Percentiles rank a stretch among this genome's conserved stretches.
Evolutionary conservation across 768 basidiomycete species (phyloP).

Genomic region (Boletus sensibilis): DNA sequence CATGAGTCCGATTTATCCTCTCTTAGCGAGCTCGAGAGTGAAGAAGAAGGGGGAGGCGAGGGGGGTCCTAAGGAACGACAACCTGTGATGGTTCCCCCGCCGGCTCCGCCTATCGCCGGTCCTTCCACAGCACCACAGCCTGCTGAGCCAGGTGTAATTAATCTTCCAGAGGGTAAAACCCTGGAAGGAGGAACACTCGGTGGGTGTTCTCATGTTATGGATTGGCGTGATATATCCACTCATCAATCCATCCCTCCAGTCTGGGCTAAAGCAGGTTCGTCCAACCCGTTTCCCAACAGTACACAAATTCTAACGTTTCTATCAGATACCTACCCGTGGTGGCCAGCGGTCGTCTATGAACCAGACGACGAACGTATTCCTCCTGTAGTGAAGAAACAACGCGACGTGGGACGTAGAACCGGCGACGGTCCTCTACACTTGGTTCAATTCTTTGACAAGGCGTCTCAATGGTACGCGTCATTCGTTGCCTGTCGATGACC

Average conservation of each 20-base stretch:
- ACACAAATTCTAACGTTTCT: constrained; percentile 6
- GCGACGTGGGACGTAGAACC: constrained; percentile 32
- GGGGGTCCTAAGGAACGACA: constrained; percentile 8
- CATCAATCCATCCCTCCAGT: constrained; percentile 42
- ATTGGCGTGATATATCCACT: not conserved
- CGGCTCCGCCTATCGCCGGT: constrained; percentile 7
- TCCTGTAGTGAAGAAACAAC: constrained; percentile 29
- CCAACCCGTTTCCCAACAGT: not conserved
- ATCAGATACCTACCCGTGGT: constrained; percentile 80
- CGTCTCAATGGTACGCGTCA: constrained; percentile 54
- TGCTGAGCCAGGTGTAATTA: constrained; percentile 32
- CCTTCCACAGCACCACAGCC: constrained; percentile 9
- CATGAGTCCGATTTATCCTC: constrained; percentile 46
- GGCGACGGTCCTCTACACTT: constrained; percentile 52
- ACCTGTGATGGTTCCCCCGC: not conserved
- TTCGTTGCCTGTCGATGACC: not conserved
- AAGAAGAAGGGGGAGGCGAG: constrained; percentile 19
- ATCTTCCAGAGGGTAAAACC: constrained; percentile 35
- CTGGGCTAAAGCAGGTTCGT: constrained; percentile 78
- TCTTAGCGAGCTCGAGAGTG: constrained; percentile 44
- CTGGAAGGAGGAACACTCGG: constrained; percentile 65
- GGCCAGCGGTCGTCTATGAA: constrained; percentile 78
- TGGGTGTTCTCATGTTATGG: constrained; percentile 32
- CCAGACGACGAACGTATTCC: constrained; percentile 62
- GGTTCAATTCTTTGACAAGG: constrained; percentile 78